phyloP scores from a whole-genome alignment of 2,329 filamentous ascomycete species.

The Aspergillus sp. region DNA sequence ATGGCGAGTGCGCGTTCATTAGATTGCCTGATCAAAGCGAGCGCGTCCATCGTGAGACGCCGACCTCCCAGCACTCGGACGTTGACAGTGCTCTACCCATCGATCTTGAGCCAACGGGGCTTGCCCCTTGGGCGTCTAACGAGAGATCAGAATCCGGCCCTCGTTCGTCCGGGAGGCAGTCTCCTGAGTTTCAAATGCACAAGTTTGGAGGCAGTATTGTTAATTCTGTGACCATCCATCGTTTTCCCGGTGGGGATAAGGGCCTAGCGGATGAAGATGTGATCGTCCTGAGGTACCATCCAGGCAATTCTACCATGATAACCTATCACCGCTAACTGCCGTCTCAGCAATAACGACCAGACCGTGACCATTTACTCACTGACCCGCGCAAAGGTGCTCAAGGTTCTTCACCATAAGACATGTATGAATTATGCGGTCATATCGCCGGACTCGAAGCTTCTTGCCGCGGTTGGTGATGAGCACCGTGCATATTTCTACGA shows the following conservation, averaged over 20 bases:
- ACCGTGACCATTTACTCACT: conserved; percentile 78
- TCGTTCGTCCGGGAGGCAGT: conserved; percentile 11
- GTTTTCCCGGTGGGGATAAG: conserved; percentile 36
- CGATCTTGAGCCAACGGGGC: conserved; percentile 28
- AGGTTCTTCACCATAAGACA: conserved; percentile 65
- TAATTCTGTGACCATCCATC: conserved; percentile 58
- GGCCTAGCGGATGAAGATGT: conserved; percentile 46
- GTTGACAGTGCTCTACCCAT: conserved; percentile 51
- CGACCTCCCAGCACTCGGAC: conserved; percentile 32
- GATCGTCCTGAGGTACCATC: conserved; percentile 39
- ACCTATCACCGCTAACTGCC: conserved; percentile 45
- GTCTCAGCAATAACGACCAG: conserved; percentile 80
- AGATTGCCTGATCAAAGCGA: conserved; percentile 41
- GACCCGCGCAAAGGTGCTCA: conserved; percentile 56
- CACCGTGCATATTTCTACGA: conserved; percentile 77
- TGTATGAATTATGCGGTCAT: conserved; percentile 92
- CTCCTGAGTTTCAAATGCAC: conserved; percentile 44
- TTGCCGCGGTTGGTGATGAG: conserved; percentile 81
- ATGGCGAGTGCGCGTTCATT: conserved; percentile 78
- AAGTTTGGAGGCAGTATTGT: conserved; percentile 56
- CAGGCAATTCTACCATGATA: conserved; percentile 31
- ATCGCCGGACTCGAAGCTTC: conserved; percentile 71
- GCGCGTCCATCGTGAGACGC: conserved; percentile 30
- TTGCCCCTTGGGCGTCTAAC: conserved; percentile 13
- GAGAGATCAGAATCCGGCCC: conserved; percentile 12